Percentiles rank a stretch among this genome's conserved stretches.
Evolutionary conservation across 1,139 yeast species (phyloP).

Genomic region (Suhomyces taliae): DNA sequence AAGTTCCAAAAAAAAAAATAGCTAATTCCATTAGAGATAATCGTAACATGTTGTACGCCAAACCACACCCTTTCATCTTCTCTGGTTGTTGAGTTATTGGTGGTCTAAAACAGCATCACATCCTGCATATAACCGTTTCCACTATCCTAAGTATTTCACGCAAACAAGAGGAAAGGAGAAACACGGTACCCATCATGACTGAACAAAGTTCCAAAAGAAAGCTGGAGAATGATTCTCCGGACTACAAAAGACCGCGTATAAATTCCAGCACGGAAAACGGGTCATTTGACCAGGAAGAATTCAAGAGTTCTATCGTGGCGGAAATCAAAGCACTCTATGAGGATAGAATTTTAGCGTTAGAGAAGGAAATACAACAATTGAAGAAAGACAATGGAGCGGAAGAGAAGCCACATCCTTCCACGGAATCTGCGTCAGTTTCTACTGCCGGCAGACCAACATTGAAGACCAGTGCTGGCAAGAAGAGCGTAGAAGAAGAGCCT

Average conservation of each 20-base stretch:
- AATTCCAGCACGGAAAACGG: background rate
- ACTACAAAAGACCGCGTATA: background rate
- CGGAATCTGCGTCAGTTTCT: background rate
- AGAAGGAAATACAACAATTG: conserved; percentile 22
- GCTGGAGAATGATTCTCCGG: background rate
- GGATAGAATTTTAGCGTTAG: conserved; percentile 20
- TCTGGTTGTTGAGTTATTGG: background rate
- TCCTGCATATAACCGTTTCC: background rate
- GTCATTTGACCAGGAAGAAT: background rate
- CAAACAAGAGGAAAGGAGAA: too few species aligned
- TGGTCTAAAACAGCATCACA: background rate
- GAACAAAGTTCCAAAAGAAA: conserved; percentile 6
- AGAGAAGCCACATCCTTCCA: background rate
- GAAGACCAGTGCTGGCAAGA: background rate
- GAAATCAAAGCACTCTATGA: conserved; percentile 17
- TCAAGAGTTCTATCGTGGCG: conserved; percentile 4
- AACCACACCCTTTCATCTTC: background rate
- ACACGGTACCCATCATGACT: background rate
- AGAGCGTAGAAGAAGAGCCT: background rate
- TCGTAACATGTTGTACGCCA: background rate
- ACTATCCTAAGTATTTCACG: background rate
- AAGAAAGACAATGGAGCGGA: conserved; percentile 2
- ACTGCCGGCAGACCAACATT: background rate
- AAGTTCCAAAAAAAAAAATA: too few species aligned
- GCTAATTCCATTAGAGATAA: background rate